These are phyloP conservation scores for Wallacemonas collosoma DNA, from an alignment of 208 protist species.

Conservation along the genomic window DNA sequence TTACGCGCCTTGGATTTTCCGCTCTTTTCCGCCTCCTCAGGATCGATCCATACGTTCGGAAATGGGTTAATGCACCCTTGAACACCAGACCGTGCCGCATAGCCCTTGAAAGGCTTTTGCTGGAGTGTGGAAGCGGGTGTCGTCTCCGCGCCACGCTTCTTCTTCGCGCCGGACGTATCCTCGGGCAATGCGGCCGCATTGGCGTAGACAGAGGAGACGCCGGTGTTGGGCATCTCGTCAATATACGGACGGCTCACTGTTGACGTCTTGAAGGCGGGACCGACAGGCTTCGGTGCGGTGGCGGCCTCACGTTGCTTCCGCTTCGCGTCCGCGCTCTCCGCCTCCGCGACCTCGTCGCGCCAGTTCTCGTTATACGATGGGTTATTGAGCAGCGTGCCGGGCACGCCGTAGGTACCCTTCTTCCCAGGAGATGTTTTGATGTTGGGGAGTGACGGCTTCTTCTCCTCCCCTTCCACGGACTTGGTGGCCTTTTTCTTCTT, in stretches of 20 bases:
- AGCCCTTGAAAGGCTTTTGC: constrained; percentile 52
- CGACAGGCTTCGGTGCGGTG: constrained; percentile 20
- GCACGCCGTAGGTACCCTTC: constrained; percentile 85
- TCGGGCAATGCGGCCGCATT: constrained; percentile 37
- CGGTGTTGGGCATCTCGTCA: constrained; percentile 76
- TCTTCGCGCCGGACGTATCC: constrained; percentile 31
- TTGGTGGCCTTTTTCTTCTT: constrained; percentile 31
- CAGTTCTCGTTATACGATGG: constrained; percentile 73
- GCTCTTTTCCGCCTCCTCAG: constrained; percentile 30
- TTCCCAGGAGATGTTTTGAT: constrained; percentile 77
- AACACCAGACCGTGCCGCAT: constrained; percentile 34
- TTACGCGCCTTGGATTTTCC: constrained; percentile 22
- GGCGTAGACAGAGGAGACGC: constrained; percentile 71
- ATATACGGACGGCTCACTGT: constrained; percentile 65
- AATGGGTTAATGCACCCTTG: constrained; percentile 70
- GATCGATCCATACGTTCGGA: constrained; percentile 74
- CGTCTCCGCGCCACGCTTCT: constrained; percentile 22
- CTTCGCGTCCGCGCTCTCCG: constrained; percentile 28
- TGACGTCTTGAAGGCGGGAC: constrained; percentile 47
- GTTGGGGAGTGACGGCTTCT: constrained; percentile 59
- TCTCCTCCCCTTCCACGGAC: constrained; percentile 15
- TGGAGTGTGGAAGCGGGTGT: constrained; percentile 21
- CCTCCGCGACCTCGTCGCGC: constrained; percentile 33
- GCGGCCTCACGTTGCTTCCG: constrained; percentile 17
- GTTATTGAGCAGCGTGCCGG: constrained; percentile 65